These are phyloP conservation scores for Amphicarpaea edgeworthii DNA, from an alignment of 306 rosid genomes.

Conservation along the genomic window DNA sequence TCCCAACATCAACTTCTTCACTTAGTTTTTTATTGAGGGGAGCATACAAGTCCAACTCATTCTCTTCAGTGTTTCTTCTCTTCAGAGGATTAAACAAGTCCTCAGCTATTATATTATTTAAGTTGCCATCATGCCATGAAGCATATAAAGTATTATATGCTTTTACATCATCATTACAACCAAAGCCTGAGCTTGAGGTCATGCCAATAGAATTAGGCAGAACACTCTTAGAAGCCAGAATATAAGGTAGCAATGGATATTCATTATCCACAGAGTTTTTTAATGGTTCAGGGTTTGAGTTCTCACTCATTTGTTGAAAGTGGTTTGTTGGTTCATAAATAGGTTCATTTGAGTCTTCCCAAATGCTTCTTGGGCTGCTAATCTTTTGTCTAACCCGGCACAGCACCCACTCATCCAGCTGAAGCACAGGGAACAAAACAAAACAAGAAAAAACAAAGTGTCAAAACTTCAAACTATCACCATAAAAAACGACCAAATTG, in stretches of 20 bases:
- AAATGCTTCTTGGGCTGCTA: conserved; percentile 49
- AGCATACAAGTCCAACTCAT: conserved; percentile 33
- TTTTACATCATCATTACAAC: conserved; percentile 31
- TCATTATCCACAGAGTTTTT: conserved; percentile 54
- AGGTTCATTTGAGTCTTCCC: conserved; percentile 54
- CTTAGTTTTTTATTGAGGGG: conserved; percentile 47
- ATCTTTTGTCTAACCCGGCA: conserved; percentile 64
- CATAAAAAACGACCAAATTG: not conserved
- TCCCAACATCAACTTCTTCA: conserved; percentile 39
- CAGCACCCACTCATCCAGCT: conserved; percentile 86
- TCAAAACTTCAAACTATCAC: conserved; percentile 15
- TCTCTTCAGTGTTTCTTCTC: conserved; percentile 53
- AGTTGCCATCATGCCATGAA: conserved; percentile 42
- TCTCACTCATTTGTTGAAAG: conserved; percentile 47
- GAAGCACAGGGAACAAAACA: conserved; percentile 22
- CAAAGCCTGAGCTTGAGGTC: conserved; percentile 52
- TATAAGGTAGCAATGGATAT: conserved; percentile 70
- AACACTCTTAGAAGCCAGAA: conserved; percentile 54
- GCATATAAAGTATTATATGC: too few relatives aligned
- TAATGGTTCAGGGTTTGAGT: conserved; percentile 53
- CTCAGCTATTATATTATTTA: conserved; percentile 23
- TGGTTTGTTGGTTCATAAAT: conserved; percentile 47
- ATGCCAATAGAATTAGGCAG: conserved; percentile 45
- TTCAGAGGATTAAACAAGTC: conserved; percentile 51
- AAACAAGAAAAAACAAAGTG: not conserved